Evolutionary conservation across 164 flowering plant genomes (phyloP), one percentile per base, ranked within the genome.

Genomic region (Sextonia rubra): DNA sequence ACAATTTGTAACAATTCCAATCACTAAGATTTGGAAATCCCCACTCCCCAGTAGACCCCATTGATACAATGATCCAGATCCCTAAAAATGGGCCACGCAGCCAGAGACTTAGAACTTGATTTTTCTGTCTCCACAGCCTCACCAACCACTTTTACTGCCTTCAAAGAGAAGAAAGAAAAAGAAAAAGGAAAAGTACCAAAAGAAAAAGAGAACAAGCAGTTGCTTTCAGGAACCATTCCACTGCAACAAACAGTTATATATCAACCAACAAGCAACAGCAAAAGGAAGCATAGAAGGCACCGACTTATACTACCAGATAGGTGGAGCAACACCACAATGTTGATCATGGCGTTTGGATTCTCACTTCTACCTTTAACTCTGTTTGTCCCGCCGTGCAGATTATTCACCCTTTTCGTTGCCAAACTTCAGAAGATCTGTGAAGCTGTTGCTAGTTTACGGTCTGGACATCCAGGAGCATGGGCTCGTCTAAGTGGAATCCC

Each of bases 121-220:
- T 2, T 15, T 52, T 52, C 17, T 52, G 4, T 52, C 58, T 4
- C 20, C 6, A 20, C 4, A 37, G 44, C n/a, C n/a, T 52, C 4
- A 3, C 58, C 58, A 37, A 3, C 58, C 58, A 52, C 58, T 52
- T 52, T 3, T 2, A 52, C n/a, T 52, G 58, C 67, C 67, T 27
- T 64, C 12, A 29, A 64, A 14, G 67, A 64, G 67, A 64, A 64
- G 67, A 17, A 64, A 64, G 30, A 5, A 62, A 62, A 62, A 62
- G 30, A 60, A 20, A 22, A 60, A 25, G 22, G 44, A 37, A 37
- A 37, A 37, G 44, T 37, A 23, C 1, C 65, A 18, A 65, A 26
- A 66, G 48, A 17, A 37, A 66, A 32, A 66, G 32, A 44, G 12
- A 9, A 47, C 8, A 7, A n/a, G 4, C 48, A n/a, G 25, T 66